Percentiles rank a stretch among this genome's conserved stretches.
These are phyloP conservation scores for Puccinia hordei DNA, from an alignment of 1,284 basidiomycete species.

Conservation along the genomic window DNA sequence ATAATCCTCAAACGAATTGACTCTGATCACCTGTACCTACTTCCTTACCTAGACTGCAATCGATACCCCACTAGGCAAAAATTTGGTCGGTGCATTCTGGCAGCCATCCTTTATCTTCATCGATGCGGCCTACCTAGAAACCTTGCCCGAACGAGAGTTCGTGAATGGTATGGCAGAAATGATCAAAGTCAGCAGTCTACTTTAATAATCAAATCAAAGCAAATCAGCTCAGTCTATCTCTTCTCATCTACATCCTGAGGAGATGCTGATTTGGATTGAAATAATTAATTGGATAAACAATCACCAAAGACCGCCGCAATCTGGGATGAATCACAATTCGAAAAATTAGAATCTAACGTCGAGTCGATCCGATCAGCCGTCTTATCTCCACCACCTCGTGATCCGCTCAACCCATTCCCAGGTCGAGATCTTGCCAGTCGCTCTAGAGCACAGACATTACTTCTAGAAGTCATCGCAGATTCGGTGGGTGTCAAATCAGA, in stretches of 20 bases:
- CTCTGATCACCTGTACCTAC: background rate
- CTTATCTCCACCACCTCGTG: constrained; percentile 66
- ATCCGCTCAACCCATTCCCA: constrained; percentile 59
- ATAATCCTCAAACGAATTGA: background rate
- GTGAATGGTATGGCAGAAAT: constrained; percentile 99
- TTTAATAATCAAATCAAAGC: too few relatives aligned
- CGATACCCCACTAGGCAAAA: constrained; percentile 94
- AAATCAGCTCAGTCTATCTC: too few relatives aligned
- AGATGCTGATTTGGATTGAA: background rate
- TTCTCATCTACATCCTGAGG: background rate
- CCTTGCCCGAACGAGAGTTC: constrained; percentile 87
- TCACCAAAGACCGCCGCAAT: constrained; percentile 83
- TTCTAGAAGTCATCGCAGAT: constrained; percentile 77
- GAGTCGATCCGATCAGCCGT: constrained; percentile 81
- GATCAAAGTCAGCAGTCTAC: constrained; percentile 71
- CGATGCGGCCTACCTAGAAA: constrained; percentile 91
- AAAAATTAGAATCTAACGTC: constrained; percentile 77
- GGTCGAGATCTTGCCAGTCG: constrained; percentile 66
- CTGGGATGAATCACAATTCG: constrained; percentile 85
- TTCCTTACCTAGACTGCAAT: constrained; percentile 72
- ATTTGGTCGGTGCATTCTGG: constrained; percentile 97
- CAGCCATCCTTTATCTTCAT: constrained; percentile 98
- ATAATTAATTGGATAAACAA: too few relatives aligned
- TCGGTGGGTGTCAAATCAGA: constrained; percentile 89
- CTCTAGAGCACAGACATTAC: constrained; percentile 65